Conservation (phyloP, 1,284 basidiomycete species). For the Austroboletus niveus region DNA sequence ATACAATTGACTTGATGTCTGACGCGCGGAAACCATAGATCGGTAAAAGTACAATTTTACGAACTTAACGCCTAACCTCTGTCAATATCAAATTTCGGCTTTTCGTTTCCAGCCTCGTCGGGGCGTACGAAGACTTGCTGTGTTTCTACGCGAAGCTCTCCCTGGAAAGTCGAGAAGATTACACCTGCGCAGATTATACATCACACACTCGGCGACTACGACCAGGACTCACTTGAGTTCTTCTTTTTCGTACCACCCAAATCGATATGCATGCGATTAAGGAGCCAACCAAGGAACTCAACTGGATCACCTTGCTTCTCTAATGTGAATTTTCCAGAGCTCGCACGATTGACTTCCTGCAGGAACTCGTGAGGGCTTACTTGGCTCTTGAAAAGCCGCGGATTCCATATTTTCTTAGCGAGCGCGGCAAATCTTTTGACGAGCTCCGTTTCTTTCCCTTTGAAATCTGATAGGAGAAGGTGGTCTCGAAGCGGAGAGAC, state of each 20-base stretch:
- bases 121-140: slow-evolving; percentile 90
- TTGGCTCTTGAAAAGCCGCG: slow-evolving; percentile 93
- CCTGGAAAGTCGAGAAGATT: slow-evolving; percentile 93
- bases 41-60: slow-evolving; percentile 5
- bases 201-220: slow-evolving; percentile 13
- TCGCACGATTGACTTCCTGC: slow-evolving; percentile 91
- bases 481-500: slow-evolving; percentile 88
- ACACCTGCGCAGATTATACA: slow-evolving; percentile 53
- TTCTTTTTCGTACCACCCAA: slow-evolving; percentile 86
- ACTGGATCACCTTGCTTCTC: slow-evolving; percentile 95
- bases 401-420: slow-evolving; percentile 95
- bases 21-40: slow-evolving; percentile 18
- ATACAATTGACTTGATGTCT: slow-evolving; percentile 86
- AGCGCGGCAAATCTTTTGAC: slow-evolving; percentile 84
- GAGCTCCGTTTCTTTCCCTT: slow-evolving; percentile 79
- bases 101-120: slow-evolving; percentile 66
- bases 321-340: slow-evolving; percentile 85
- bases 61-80: slow-evolving; percentile 56
- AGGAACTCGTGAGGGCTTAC: slow-evolving; percentile 98
- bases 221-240: slow-evolving; percentile 68
- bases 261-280: slow-evolving; percentile 92
- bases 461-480: slow-evolving; percentile 74
- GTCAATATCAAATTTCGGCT: slow-evolving; percentile 88
- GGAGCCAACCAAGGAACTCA: slow-evolving; percentile 94
- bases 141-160: slow-evolving; percentile 88